Percentiles rank a stretch among this genome's conserved stretches.
phyloP scores from a whole-genome alignment of 345 rosid genomes.

The Xanthoceras sorbifolium region DNA sequence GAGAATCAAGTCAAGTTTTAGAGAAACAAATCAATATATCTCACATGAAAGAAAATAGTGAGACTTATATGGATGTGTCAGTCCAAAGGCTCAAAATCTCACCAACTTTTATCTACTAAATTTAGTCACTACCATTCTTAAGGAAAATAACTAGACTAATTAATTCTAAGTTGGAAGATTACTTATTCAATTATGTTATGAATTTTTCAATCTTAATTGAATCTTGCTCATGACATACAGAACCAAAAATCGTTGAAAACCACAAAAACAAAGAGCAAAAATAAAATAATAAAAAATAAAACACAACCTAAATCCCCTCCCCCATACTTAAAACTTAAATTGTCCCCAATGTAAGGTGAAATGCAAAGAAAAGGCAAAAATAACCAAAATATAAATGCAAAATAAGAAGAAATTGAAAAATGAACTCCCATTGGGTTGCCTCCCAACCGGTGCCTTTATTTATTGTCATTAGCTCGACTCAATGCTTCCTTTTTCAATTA shows the following conservation, averaged over 20 bases:
- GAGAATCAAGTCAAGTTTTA: constrained; percentile 13
- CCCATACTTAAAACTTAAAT: constrained; percentile 7
- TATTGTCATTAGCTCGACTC: constrained; percentile 6
- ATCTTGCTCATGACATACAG: too few species aligned
- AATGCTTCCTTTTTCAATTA: neutral
- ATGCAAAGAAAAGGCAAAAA: constrained; percentile 12
- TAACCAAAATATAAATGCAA: neutral
- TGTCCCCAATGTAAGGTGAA: constrained; percentile 16
- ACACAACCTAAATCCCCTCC: too few species aligned
- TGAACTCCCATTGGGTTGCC: constrained; percentile 10
- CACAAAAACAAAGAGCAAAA: neutral
- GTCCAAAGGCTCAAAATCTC: too few species aligned
- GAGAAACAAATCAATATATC: constrained; percentile 14
- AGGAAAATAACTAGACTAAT: constrained; percentile 12
- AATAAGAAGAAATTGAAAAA: neutral
- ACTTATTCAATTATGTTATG: constrained; percentile 11
- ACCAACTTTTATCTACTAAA: too few species aligned
- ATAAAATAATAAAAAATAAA: too few species aligned
- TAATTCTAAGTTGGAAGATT: constrained; percentile 2
- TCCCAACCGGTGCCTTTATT: constrained; percentile 7
- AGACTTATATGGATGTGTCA: constrained; percentile 10
- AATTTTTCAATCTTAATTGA: constrained; percentile 3
- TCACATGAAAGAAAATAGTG: constrained; percentile 15
- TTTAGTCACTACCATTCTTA: neutral
- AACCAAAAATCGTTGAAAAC: too few species aligned